Percentiles rank a stretch among this genome's conserved stretches.
Evolutionary conservation across 352 stramenopile genomes (phyloP).

Genomic region (Lagenidium giganteum): DNA sequence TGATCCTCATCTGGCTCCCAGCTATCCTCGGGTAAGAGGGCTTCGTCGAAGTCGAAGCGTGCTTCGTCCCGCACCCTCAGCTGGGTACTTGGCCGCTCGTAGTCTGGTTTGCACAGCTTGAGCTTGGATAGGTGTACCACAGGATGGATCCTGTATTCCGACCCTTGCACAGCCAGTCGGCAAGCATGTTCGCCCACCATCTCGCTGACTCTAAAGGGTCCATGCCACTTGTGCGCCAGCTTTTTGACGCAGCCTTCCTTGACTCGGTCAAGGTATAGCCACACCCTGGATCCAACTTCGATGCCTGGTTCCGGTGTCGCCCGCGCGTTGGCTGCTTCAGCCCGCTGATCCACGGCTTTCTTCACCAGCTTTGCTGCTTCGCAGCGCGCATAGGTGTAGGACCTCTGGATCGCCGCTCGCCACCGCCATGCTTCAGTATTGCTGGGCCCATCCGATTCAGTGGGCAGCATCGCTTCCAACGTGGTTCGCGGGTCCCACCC

Average conservation of each 20-base stretch:
- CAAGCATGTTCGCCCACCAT: not conserved
- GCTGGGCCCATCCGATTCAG: not conserved
- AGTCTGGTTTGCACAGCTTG: not conserved
- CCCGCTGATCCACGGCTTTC: too few relatives aligned
- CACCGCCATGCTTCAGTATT: not conserved
- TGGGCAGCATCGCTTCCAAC: not conserved
- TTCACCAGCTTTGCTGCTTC: too few relatives aligned
- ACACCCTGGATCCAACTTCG: slow-evolving; percentile 10
- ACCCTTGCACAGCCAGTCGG: slow-evolving; percentile 4
- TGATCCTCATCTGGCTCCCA: not conserved
- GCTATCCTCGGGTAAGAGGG: not conserved
- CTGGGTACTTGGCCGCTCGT: not conserved
- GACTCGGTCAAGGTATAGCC: slow-evolving; percentile 19
- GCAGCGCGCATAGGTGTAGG: slow-evolving; percentile 5
- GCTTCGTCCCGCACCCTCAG: not conserved
- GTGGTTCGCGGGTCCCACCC: slow-evolving; percentile 13
- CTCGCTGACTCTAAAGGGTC: slow-evolving; percentile 10
- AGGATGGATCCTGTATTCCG: not conserved
- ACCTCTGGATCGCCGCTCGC: not conserved
- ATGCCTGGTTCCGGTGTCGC: not conserved
- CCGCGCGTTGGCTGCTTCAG: not conserved
- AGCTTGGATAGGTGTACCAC: slow-evolving; percentile 3
- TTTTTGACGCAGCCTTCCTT: slow-evolving; percentile 9
- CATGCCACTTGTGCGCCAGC: slow-evolving; percentile 20
- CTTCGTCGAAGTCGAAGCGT: slow-evolving; percentile 1